Conservation (phyloP, 352 stramenopile species). For the Pythium aquatile region DNA sequence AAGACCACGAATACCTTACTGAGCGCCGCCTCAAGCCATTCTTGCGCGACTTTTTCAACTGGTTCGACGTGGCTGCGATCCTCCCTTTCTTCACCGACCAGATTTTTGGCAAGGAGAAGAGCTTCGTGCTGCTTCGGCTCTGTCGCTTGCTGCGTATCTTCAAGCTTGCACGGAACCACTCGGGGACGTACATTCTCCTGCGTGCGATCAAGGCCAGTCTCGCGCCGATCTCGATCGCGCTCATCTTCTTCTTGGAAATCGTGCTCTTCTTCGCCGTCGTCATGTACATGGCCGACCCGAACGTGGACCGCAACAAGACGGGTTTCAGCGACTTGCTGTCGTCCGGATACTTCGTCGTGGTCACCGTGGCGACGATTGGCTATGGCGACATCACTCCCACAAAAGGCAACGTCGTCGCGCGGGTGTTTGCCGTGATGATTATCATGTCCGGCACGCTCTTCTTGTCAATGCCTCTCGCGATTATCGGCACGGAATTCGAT, state of each 20-base stretch:
- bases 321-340: slow-evolving; percentile 77
- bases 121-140: slow-evolving; percentile 69
- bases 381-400: slow-evolving; percentile 79
- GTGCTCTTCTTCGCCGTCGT: slow-evolving; percentile 77
- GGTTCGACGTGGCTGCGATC: slow-evolving; percentile 73
- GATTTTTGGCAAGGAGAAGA: slow-evolving; percentile 71
- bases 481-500: slow-evolving; percentile 85
- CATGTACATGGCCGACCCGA: slow-evolving; percentile 82
- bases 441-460: slow-evolving; percentile 86
- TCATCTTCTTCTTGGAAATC: slow-evolving; percentile 84
- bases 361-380: slow-evolving; percentile 72
- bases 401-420: slow-evolving; percentile 64
- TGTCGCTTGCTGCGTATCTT: slow-evolving; percentile 78
- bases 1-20: slow-evolving; percentile 64
- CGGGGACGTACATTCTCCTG: slow-evolving; percentile 73
- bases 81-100: slow-evolving; percentile 74
- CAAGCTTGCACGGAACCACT: slow-evolving; percentile 76
- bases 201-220: slow-evolving; percentile 69
- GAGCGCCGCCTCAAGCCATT: slow-evolving; percentile 67
- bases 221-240: slow-evolving; percentile 72
- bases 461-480: slow-evolving; percentile 82
- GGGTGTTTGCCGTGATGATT: slow-evolving; percentile 71
- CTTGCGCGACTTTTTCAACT: slow-evolving; percentile 77
- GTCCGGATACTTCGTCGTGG: slow-evolving; percentile 72
- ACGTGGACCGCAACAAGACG: slow-evolving; percentile 53